phyloP scores from a whole-genome alignment of 176 grass and related monocot genomes.

The Musa itinerans region DNA sequence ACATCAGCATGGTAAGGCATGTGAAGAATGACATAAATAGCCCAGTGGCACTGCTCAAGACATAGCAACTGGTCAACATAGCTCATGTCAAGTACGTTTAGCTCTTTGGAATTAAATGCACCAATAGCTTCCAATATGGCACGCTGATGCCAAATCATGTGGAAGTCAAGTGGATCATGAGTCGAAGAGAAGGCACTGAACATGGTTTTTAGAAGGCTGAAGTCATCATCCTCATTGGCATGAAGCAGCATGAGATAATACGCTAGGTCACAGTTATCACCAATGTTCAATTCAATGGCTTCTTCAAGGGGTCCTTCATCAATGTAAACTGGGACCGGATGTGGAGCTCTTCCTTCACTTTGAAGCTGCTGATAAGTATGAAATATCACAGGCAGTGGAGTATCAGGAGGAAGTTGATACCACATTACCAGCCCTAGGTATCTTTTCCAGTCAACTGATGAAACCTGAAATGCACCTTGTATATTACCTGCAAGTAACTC shows the following conservation, averaged over 20 bases:
- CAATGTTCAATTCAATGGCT: conserved; percentile 43
- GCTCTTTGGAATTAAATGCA: conserved; percentile 57
- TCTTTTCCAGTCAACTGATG: conserved; percentile 81
- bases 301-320: conserved; percentile 85
- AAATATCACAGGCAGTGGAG: conserved; percentile 52
- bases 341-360: conserved; percentile 63
- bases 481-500: conserved; percentile 76
- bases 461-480: conserved; percentile 52
- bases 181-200: conserved; percentile 87
- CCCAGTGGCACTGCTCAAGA: conserved; percentile 80
- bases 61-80: conserved; percentile 78
- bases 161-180: conserved; percentile 79
- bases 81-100: conserved; percentile 82
- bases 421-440: conserved; percentile 86
- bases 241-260: conserved; percentile 98
- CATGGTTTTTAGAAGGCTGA: conserved; percentile 62
- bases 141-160: conserved; percentile 95
- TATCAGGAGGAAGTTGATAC: conserved; percentile 70
- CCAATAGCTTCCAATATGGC: conserved; percentile 87
- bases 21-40: conserved; percentile 82
- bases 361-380: conserved; percentile 62
- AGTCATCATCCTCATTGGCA: conserved; percentile 49
- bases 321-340: conserved; percentile 85
- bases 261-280: conserved; percentile 64
- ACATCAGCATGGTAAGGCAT: conserved; percentile 56